These are phyloP conservation scores for Coemansia sp. DNA, from an alignment of 192 early-diverging fungal species.

Conservation along the genomic window DNA sequence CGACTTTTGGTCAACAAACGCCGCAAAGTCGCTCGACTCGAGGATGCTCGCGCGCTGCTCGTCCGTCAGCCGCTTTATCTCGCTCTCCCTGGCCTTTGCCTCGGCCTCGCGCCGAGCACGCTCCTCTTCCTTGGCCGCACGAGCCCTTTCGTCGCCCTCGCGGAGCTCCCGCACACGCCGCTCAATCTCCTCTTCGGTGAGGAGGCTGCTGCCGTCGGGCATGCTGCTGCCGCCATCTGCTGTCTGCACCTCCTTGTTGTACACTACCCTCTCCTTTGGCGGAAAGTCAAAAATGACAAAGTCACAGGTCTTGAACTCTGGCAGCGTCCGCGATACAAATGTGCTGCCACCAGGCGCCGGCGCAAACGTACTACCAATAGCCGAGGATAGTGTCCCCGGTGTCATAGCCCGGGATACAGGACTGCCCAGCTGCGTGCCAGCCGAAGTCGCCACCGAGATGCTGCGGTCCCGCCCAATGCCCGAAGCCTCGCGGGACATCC, in stretches of 20 bases:
- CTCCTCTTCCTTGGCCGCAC: constrained; percentile 33
- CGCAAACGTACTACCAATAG: neutral
- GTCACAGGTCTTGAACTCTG: constrained; percentile 70
- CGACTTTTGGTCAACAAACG: constrained; percentile 85
- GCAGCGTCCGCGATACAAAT: constrained; percentile 21
- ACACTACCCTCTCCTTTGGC: constrained; percentile 81
- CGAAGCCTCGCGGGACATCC: constrained; percentile 19
- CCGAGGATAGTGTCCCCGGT: constrained; percentile 4
- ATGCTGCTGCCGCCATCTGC: constrained; percentile 41
- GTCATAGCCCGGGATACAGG: constrained; percentile 24
- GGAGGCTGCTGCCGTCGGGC: constrained; percentile 29
- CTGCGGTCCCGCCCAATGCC: constrained; percentile 32
- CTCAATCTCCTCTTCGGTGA: constrained; percentile 47
- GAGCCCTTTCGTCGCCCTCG: constrained; percentile 43
- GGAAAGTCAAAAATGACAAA: constrained; percentile 84
- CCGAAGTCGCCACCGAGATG: constrained; percentile 36
- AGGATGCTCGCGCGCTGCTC: constrained; percentile 78
- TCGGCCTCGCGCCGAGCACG: constrained; percentile 64
- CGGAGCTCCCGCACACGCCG: constrained; percentile 48
- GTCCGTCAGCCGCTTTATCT: constrained; percentile 74
- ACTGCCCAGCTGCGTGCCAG: constrained; percentile 34
- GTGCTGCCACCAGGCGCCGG: neutral
- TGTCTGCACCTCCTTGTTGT: constrained; percentile 88
- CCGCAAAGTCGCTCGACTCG: constrained; percentile 69
- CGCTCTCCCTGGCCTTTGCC: constrained; percentile 57